Evolutionary conservation across 768 basidiomycete species (phyloP).

Genomic region (Hericium erinaceus): DNA sequence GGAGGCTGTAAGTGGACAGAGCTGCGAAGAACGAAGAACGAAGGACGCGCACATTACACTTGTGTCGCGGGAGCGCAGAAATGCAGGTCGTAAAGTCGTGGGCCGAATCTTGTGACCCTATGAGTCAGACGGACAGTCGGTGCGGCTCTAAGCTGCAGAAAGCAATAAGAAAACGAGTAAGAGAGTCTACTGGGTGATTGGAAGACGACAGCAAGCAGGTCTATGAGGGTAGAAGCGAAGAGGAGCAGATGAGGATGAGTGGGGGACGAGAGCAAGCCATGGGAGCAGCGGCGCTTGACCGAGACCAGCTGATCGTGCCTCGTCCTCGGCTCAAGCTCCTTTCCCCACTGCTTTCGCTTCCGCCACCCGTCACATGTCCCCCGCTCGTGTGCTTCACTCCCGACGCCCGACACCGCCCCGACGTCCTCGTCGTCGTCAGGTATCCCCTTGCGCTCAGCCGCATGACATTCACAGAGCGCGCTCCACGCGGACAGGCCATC

Average conservation of each 20-base stretch:
- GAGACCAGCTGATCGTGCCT: neutral
- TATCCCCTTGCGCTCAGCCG: neutral
- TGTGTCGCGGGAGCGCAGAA: constrained; percentile 5
- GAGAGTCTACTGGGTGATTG: neutral
- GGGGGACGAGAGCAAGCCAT: neutral
- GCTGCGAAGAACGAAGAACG: neutral
- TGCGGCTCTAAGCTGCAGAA: constrained; percentile 3
- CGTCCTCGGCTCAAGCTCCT: neutral
- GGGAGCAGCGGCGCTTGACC: neutral
- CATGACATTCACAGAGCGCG: neutral
- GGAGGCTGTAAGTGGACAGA: neutral
- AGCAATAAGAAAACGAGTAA: constrained; percentile 1
- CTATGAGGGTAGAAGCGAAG: neutral
- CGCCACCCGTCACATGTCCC: neutral
- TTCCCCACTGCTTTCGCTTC: neutral
- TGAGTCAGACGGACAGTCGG: neutral
- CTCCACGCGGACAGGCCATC: too few species aligned
- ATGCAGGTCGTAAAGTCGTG: constrained; percentile 1
- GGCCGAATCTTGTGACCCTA: neutral
- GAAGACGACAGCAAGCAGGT: neutral
- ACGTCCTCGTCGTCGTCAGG: neutral
- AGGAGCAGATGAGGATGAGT: neutral
- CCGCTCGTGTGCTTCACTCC: neutral
- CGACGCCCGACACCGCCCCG: neutral
- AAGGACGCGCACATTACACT: constrained; percentile 8